A percentile compares a stretch with the other conserved stretches of the same genome.
Conservation (phyloP, 2,329 filamentous ascomycete species). For the Ophidiomyces ophidiicola region DNA sequence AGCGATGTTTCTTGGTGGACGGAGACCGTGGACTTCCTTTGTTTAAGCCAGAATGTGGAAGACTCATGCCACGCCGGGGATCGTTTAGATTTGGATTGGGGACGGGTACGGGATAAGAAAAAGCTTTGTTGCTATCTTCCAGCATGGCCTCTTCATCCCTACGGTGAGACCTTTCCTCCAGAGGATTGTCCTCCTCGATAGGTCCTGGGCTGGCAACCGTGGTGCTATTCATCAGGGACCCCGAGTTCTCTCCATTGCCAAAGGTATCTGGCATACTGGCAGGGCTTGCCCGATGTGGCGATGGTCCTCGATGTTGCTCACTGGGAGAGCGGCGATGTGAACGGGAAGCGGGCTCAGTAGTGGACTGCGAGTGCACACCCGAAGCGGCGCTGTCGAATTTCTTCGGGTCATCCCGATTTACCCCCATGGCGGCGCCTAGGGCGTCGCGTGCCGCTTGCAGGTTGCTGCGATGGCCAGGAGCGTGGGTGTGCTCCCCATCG, state of each 20-base stretch:
- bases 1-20: constrained; percentile 82
- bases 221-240: constrained; percentile 40
- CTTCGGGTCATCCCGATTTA: constrained; percentile 25
- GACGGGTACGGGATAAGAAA: constrained; percentile 53
- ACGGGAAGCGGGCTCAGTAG: constrained; percentile 20
- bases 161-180: constrained; percentile 32
- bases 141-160: constrained; percentile 28
- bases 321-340: constrained; percentile 38
- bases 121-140: constrained; percentile 41
- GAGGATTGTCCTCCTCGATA: constrained; percentile 34
- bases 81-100: constrained; percentile 36
- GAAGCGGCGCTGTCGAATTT: constrained; percentile 13
- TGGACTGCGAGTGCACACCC: neutral
- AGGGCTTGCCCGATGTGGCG: constrained; percentile 18
- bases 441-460: constrained; percentile 34
- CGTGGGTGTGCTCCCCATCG: constrained; percentile 22
- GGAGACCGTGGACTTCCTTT: constrained; percentile 54
- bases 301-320: constrained; percentile 4
- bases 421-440: constrained; percentile 25
- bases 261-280: constrained; percentile 27
- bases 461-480: constrained; percentile 22
- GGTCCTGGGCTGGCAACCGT: constrained; percentile 38
- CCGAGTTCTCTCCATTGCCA: constrained; percentile 40
- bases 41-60: constrained; percentile 44
- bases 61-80: constrained; percentile 46